A percentile compares a stretch with the other conserved stretches of the same genome.
These are phyloP conservation scores for Hippophae tibetana DNA, from an alignment of 306 rosid species.

Conservation along the genomic window DNA sequence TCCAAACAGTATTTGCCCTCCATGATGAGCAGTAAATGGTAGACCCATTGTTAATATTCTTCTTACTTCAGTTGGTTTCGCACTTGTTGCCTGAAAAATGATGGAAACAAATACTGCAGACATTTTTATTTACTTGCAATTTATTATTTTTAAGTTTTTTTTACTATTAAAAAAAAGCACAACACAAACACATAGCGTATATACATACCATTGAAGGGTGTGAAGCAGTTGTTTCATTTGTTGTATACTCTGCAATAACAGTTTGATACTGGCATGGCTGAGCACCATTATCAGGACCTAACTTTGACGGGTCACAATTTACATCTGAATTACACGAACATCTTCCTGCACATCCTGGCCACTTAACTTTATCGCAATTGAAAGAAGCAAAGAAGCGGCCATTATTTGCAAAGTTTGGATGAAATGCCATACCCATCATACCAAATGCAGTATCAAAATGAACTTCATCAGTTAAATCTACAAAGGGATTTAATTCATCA, in stretches of 20 bases:
- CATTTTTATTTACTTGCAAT: too few relatives aligned
- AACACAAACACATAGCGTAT: too few relatives aligned
- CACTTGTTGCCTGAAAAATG: constrained; percentile 66
- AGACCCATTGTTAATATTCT: constrained; percentile 95
- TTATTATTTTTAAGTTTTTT: too few relatives aligned
- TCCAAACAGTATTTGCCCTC: constrained; percentile 93
- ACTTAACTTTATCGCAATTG: constrained; percentile 77
- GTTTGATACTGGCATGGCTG: constrained; percentile 84
- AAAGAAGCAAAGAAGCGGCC: constrained; percentile 93
- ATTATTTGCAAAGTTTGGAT: constrained; percentile 63
- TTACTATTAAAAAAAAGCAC: constrained; percentile 3
- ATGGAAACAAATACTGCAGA: neutral
- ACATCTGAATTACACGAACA: constrained; percentile 92
- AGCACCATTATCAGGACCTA: constrained; percentile 47
- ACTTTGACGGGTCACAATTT: constrained; percentile 84
- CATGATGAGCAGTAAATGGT: constrained; percentile 65
- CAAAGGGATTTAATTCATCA: constrained; percentile 69
- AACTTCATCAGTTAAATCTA: constrained; percentile 81
- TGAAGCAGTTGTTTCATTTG: constrained; percentile 44
- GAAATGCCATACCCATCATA: constrained; percentile 95
- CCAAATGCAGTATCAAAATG: constrained; percentile 64
- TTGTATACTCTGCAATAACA: constrained; percentile 73
- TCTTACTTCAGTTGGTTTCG: constrained; percentile 78
- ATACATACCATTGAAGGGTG: constrained; percentile 58
- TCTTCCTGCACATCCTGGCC: constrained; percentile 85